Evolutionary conservation across 352 stramenopile species (phyloP).

Genomic region (Albugo candida): DNA sequence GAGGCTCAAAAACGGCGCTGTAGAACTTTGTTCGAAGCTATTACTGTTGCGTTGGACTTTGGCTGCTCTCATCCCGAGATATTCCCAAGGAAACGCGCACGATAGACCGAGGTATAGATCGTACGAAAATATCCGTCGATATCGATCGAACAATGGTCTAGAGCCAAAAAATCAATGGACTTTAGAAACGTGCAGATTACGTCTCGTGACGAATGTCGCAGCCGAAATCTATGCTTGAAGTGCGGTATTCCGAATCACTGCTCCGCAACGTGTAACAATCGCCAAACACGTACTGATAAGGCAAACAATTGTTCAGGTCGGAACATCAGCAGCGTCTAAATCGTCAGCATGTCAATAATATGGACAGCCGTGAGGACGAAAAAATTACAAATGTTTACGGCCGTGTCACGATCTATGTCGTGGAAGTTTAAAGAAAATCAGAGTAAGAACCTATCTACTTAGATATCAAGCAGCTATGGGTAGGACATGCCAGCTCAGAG

Average conservation of each 20-base stretch:
- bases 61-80: conserved; percentile 8
- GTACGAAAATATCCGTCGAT: too few species aligned
- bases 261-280: neutral
- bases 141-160: neutral
- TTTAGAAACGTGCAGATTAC: neutral
- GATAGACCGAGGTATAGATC: too few species aligned
- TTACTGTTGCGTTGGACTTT: conserved; percentile 10
- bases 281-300: too few species aligned
- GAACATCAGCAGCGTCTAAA: too few species aligned
- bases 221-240: neutral
- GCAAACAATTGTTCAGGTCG: too few species aligned
- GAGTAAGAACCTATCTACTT: too few species aligned
- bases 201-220: neutral
- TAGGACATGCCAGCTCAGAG: too few species aligned
- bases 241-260: neutral
- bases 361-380: neutral
- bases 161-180: neutral
- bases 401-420: neutral
- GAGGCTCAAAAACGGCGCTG: neutral
- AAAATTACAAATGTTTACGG: neutral
- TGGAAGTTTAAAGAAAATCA: neutral
- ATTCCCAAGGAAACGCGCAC: neutral
- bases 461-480: too few species aligned
- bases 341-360: neutral
- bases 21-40: conserved; percentile 6